These are phyloP conservation scores for Colletotrichum neosansevieriae DNA, from an alignment of 2,329 filamentous ascomycete species.

Conservation along the genomic window DNA sequence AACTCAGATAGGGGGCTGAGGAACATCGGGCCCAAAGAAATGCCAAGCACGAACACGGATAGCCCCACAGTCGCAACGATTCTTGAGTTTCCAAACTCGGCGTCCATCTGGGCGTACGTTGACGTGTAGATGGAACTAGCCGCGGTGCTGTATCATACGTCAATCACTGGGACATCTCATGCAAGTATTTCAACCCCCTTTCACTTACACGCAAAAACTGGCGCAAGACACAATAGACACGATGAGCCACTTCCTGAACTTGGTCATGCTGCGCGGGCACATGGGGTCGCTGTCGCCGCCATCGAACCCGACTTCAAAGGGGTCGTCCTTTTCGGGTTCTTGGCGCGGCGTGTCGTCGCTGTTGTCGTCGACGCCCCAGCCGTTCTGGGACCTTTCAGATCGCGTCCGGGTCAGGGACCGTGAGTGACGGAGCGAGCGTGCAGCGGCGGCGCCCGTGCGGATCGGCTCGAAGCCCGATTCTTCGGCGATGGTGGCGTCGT, in stretches of 20 bases:
- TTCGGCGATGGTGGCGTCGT: conserved; percentile 18
- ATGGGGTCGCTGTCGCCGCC: conserved; percentile 76
- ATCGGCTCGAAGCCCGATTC: conserved; percentile 45
- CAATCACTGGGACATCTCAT: conserved; percentile 1
- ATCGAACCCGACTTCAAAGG: conserved; percentile 81
- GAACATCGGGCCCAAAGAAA: conserved; percentile 72
- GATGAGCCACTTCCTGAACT: conserved; percentile 81
- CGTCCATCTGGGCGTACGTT: conserved; percentile 81
- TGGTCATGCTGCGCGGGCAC: conserved; percentile 78
- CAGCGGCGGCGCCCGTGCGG: conserved; percentile 38
- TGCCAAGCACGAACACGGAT: conserved; percentile 84
- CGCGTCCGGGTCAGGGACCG: conserved; percentile 45
- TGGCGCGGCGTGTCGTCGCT: conserved; percentile 29
- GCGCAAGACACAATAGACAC: conserved; percentile 79
- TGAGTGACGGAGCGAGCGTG: conserved; percentile 29
- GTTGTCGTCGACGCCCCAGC: conserved; percentile 56
- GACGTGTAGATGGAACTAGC: conserved; percentile 90
- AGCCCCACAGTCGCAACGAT: conserved; percentile 84
- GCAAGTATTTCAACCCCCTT: conserved; percentile 48
- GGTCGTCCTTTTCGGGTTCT: conserved; percentile 47
- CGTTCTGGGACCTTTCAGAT: conserved; percentile 55
- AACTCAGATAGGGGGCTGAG: conserved; percentile 78
- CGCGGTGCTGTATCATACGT: conserved; percentile 70
- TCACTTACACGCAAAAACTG: conserved; percentile 85
- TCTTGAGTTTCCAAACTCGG: conserved; percentile 78